Evolutionary conservation across 129 eudicot genomes (phyloP), one percentile per base, ranked within the genome.

Genomic region (Silybum marianum): DNA sequence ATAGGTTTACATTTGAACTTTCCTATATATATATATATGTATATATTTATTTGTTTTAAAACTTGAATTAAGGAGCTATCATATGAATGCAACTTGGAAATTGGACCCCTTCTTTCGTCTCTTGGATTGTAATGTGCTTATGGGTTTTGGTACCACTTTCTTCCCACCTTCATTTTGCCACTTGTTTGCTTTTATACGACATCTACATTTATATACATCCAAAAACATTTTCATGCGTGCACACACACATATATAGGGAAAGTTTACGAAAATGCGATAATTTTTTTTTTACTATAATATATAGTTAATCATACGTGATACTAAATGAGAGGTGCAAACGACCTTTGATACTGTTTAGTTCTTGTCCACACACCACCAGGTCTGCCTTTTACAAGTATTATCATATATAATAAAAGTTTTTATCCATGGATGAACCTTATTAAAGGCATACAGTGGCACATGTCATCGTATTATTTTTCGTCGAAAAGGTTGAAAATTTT

Each of bases 71-170:
- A 23, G 28, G 66, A 69, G 72, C 34, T 68, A 48, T 38, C n/a
- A 51, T 51, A 51, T 54, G 66, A 25, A 65, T 70, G 73, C 78
- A 83, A 82, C 81, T 77, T 75, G 82, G 51, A 73, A 60, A 70
- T 19, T 76, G 73, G 86, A 58, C 8, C 11, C 60, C 54, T 76
- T 66, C 68, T n/a, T 83, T 26, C 10, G 11, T 25, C 34, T 76
- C 58, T 77, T 38, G 82, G 78, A 69, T 24, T 82, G 38, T 48
- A 69, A 72, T 70, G 46, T 48, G 44, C 81, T 65, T 67, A 54
- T 76, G 73, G 81, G 51, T 63, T 36, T 25, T 26, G 82, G 82
- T 70, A 83, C 73, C 82, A 76, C 81, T 36, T 83, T 82, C 82
- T 70, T 63, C 75, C 69, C 46, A 75, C 39, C 42, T 75, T 75